Evolutionary conservation across 768 basidiomycete species (phyloP), one percentile per base, ranked within the genome.

Genomic region (Boletus sensibilis): DNA sequence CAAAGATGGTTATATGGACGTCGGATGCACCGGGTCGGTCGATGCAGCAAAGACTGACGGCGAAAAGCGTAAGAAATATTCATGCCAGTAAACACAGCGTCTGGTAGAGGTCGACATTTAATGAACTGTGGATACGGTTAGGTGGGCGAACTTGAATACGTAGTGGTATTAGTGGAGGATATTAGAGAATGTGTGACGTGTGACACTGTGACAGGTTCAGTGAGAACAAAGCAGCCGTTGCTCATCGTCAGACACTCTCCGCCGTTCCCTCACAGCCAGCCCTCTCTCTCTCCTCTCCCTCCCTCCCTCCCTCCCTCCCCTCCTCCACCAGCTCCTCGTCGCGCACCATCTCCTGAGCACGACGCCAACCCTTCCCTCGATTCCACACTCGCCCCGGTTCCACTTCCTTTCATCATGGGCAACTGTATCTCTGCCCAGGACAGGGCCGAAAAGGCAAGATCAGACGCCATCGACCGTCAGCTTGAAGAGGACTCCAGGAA

Each of bases 401-500:
- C 21, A 6, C 42, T 33, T 16, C 20, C 23, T 18, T n/a, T 54
- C 39, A 23, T 62, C 50, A 88, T 89, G 87, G 87, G 87, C 57
- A 86, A 84, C 70, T 88, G 87, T 69, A 75, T 86, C 41, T 88
- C 78, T 53, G 69, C 73, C 33, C 70, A 72, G 52, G 85, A 86
- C 73, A 79, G 78, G 48, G 79, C 77, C 31, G 85, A 80, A 60
- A 84, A 81, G 68, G 79, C 81, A 46, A 78, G 78, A 68, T 88
- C 86, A 18, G 86, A 88, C 70, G 76, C 78, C 66, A 94, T 94
- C 64, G 92, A 94, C 79, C 83, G 81, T 60, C 81, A 85, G 72
- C 82, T 94, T 51, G 92, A 94, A 68, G 92, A 94, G 74, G 94
- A 95, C 70, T 81, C 80, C 16, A 85, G 83, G 70, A 85, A 81